phyloP scores from a whole-genome alignment of 371 early-diverging fungal genomes.

The Rhizopus stolonifer region DNA sequence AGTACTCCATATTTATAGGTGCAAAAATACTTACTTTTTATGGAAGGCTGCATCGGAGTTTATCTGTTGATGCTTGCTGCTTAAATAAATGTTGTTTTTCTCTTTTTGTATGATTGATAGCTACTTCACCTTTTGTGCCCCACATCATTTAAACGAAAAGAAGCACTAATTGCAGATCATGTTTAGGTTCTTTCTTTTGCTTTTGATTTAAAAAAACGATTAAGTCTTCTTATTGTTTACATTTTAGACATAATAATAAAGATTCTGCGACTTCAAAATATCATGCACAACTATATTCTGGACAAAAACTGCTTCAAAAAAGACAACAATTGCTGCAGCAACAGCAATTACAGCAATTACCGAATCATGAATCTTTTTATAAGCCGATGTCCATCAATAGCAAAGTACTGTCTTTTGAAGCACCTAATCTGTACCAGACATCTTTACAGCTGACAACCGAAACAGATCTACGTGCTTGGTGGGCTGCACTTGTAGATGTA shows the following conservation, averaged over 20 bases:
- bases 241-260: background rate
- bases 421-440: conserved; percentile 49
- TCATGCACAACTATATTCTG: conserved; percentile 48
- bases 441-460: conserved; percentile 44
- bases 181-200: background rate
- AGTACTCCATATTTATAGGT: no score
- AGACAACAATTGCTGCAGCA: conserved; percentile 28
- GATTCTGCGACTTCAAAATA: conserved; percentile 41
- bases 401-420: conserved; percentile 34
- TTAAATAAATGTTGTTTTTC: background rate
- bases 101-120: background rate
- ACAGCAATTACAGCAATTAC: background rate
- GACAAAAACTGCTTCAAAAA: conserved; percentile 38
- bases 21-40: background rate
- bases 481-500: conserved; percentile 41
- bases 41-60: background rate
- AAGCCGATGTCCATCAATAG: conserved; percentile 23
- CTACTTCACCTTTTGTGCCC: background rate
- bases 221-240: background rate
- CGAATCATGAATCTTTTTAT: conserved; percentile 6
- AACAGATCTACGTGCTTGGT: conserved; percentile 47
- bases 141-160: no score
- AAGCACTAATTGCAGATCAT: background rate
- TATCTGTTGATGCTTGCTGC: background rate
- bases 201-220: background rate